Evolutionary conservation across 495 filamentous ascomycete species (phyloP), one percentile per base, ranked within the genome.

Genomic region (Penicillium argentinense): DNA sequence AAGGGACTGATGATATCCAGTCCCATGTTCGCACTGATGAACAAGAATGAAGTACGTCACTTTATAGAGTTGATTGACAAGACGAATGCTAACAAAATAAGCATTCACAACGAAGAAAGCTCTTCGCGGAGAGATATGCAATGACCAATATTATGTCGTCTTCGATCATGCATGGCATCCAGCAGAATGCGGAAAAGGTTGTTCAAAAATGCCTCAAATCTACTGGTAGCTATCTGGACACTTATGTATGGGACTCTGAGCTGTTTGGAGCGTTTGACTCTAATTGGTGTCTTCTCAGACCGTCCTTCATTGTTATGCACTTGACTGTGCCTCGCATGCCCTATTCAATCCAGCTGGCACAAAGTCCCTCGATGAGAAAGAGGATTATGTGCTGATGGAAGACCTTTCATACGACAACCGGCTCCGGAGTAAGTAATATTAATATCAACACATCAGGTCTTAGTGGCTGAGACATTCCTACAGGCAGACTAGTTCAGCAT

Each of bases 301-400:
- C 16, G 33, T 36, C 3, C 33, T 36, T 9, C 33, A 36, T 36
- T 36, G 33, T 18, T 36, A 36, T 36, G 33, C 33, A 5, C 33
- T 36, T 36, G 33, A 36, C 33, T 36, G 33, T 36, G 33, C 33
- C 7, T 36, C 33, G 33, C 33, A 36, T 21, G 33, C 33, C n/a
- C 33, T 36, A 3, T 36, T 36, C 33, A 36, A 36, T 36, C 33
- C 33, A 21, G 18, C 33, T 8, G 33, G 33, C 5, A 36, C 33
- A 21, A 36, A 21, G 33, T 36, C 33, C 5, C 33, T 36, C n/a
- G 33, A 36, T 9, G 33, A 21, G 16, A 36, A 36, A 18, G 33
- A 36, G 3, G 33, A 36, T 12, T 36, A 36, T 11, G 17, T 19
- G 2, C n/a, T 36, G 17, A 36, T 36, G 33, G 33, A 36, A 9